Evolutionary conservation across 164 flowering plant genomes (phyloP), one percentile per base, ranked within the genome.

Genomic region (Euptelea pleiosperma): DNA sequence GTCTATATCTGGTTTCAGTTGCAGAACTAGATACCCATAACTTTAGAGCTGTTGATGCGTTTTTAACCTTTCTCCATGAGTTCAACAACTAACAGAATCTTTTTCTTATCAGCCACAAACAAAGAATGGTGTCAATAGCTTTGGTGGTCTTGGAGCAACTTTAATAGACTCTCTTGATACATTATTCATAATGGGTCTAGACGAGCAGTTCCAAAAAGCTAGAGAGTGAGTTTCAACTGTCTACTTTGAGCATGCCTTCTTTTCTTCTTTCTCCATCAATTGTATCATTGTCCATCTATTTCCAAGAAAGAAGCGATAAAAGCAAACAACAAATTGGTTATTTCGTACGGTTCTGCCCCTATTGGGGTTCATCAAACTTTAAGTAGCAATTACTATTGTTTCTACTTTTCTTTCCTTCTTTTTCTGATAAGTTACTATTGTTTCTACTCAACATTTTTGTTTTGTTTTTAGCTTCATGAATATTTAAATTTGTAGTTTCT

Each of bases 71-170:
- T 49, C n/a, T 49, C 53, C 16, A 33, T 8, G 12, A 24, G 26
- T 30, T 35, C 8, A 24, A 19, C 34, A 34, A 22, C 60, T 47
- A 42, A 40, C 18, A 35, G 10, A 28, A 57, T 52, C 40, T 62
- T 55, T 44, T 7, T 37, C 42, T 53, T 31, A 43, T 46, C 95
- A 94, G 99, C 99, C 99, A 50, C 93, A 85, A 52, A 52, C 93
- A 52, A 89, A 81, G 82, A 76, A 70, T 71, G 99, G 98, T 34
- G 80, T 83, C 51, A 75, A 94, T 72, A 89, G 93, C 80, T 94
- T 91, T 79, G 97, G 99, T 63, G 96, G 98, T 58, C 93, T 94
- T 65, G 99, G 99, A 69, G 99, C 99, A 71, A 94, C 99, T 45
- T 28, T 94, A 26, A 59, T 91, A 41, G 99, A 94, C 58, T 79